phyloP scores from a whole-genome alignment of 495 filamentous ascomycete species.

The Penicillium goetzii region DNA sequence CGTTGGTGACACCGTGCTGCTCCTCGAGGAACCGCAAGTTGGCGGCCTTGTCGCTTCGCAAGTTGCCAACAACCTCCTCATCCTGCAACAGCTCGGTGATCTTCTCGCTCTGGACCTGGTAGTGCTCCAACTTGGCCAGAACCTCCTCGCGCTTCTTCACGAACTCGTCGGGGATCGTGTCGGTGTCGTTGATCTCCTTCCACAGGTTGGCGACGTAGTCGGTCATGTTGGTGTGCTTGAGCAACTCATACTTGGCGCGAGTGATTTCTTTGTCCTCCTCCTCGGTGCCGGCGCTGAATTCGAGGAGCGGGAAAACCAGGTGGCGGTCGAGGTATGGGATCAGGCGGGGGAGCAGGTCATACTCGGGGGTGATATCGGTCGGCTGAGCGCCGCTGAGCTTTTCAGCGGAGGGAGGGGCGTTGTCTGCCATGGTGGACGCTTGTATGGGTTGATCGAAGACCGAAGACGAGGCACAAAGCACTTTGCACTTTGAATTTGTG shows the following conservation, averaged over 20 bases:
- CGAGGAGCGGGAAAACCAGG: conserved; percentile 89
- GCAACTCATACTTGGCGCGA: conserved; percentile 84
- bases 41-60: conserved; percentile 93
- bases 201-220: conserved; percentile 92
- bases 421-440: conserved; percentile 66
- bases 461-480: conserved; percentile 22
- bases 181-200: conserved; percentile 78
- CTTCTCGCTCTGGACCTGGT: conserved; percentile 81
- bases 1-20: conserved; percentile 86
- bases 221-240: conserved; percentile 96
- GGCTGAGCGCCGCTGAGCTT: conserved; percentile 59
- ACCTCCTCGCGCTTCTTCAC: conserved; percentile 86
- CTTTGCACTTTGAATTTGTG: conserved; percentile 43
- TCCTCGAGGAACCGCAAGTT: conserved; percentile 97
- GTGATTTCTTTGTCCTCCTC: conserved; percentile 69
- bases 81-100: conserved; percentile 82
- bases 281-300: conserved; percentile 69
- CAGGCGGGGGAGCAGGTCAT: conserved; percentile 87
- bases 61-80: conserved; percentile 82
- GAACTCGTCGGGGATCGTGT: conserved; percentile 81
- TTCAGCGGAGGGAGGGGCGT: conserved; percentile 56
- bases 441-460: conserved; percentile 27
- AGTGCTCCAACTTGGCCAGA: conserved; percentile 74
- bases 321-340: conserved; percentile 94
- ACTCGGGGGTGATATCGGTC: conserved; percentile 60